Conservation (phyloP, 371 early-diverging fungal genomes). For the Rhizomucor pusillus region DNA sequence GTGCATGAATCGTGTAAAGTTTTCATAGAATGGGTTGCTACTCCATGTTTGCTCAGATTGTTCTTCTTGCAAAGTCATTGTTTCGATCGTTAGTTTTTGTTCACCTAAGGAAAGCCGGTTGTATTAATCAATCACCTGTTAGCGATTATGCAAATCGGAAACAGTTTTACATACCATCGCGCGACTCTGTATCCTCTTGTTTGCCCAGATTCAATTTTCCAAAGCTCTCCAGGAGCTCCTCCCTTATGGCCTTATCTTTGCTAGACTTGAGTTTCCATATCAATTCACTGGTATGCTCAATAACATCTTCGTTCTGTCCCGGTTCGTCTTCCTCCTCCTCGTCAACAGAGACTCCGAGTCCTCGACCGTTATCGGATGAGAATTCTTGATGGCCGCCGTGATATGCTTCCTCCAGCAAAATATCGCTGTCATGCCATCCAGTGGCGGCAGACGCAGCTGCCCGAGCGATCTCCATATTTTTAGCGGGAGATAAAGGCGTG, state of each 20-base stretch:
- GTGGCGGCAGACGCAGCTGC: constrained; percentile 31
- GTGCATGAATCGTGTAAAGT: constrained; percentile 53
- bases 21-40: constrained; percentile 34
- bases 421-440: constrained; percentile 32
- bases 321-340: constrained; percentile 14
- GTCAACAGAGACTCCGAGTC: constrained; percentile 28
- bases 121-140: no score
- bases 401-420: constrained; percentile 1
- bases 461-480: constrained; percentile 11
- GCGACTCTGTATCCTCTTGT: constrained; percentile 2
- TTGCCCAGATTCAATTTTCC: constrained; percentile 19
- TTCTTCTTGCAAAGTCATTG: constrained; percentile 2
- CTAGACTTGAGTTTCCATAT: constrained; percentile 33
- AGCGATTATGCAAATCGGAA: no score
- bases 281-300: constrained; percentile 23
- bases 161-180: background rate
- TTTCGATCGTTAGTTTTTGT: constrained; percentile 6
- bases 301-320: background rate
- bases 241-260: constrained; percentile 28
- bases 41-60: background rate
- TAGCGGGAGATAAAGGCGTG: constrained; percentile 9
- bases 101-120: background rate
- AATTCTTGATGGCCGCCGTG: constrained; percentile 7
- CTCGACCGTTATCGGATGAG: constrained; percentile 25
- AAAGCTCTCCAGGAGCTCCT: constrained; percentile 36